Base-by-base conservation (phyloP, 2,329 filamentous ascomycete species). In the Coniochaeta sp. region DNA sequence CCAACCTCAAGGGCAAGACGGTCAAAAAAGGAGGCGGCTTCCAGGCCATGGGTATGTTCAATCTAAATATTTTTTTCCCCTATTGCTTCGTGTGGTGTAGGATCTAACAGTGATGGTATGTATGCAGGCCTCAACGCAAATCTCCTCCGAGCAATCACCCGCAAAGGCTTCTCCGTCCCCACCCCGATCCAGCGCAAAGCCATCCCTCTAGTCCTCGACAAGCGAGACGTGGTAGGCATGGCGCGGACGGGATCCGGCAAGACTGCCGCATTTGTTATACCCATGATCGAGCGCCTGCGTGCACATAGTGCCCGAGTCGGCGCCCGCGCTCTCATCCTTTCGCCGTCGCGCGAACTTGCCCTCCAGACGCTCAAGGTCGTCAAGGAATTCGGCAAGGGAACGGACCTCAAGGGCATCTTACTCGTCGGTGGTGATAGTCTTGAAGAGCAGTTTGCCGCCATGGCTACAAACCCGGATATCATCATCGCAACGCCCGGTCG, bases 181-280 rank as follows among this genome's bases (percentile, higher is more conserved):
- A 99, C 95, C 0, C 95, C 95, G 0, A 99, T 99, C 74, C 95
- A 99, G 78, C 86, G 95, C 67, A 98, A 98, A 76, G 91, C 95
- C 1, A 96, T 99, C 56, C 96, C 95, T 4, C 80, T 98, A 60
- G 86, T 99, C 60, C 80, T 98, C 67, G 90, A 96, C 63, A 85
- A 89, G 59, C 90, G 92, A 75, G 95, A 99, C 81, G 90, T 98
- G n/a, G 93, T 99, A 26, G 96, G 93, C 66, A 99, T 99, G 95
- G 95, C 95, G 8, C 84, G 96, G 66, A 99, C 96, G n/a, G 95
- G 95, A 72, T 98, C 93, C 22, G 95, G 95, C 78, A 99, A 99
- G 79, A 99, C 96, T 1, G 95, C 93, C 1, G 95, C 95, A 24
- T 99, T 99, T 73, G 92, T 98, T 28, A 96, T 99, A 65, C 95